phyloP scores from a whole-genome alignment of 805 yeast species.

The Starmerella ratchasimensis region DNA sequence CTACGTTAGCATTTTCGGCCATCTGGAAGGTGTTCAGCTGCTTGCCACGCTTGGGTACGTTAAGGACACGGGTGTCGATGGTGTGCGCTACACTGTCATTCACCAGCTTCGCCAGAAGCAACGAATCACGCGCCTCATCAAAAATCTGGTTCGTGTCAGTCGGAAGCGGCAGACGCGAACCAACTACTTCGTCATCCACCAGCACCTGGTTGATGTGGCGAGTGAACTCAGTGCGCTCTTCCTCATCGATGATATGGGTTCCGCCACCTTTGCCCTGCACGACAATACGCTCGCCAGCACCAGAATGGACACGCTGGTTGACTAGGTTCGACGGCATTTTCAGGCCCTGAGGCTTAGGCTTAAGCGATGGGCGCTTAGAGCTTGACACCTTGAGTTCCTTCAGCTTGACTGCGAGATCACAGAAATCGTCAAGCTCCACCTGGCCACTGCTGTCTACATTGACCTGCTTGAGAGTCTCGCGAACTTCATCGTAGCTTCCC shows the following conservation, averaged over 20 bases:
- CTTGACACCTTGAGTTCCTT: conserved; percentile 33
- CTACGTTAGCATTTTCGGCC: conserved; percentile 94
- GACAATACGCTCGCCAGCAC: conserved; percentile 40
- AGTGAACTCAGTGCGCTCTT: conserved; percentile 90
- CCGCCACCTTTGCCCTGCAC: conserved; percentile 85
- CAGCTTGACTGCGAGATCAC: conserved; percentile 66
- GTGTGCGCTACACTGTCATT: conserved; percentile 98
- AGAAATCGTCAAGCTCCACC: conserved; percentile 91
- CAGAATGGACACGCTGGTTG: conserved; percentile 22
- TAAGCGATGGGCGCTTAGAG: conserved; percentile 11
- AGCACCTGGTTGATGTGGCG: conserved; percentile 87
- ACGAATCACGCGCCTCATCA: conserved; percentile 93
- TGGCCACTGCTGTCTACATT: conserved; percentile 94
- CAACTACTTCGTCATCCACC: conserved; percentile 77
- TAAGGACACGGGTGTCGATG: conserved; percentile 92
- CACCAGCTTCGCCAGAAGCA: conserved; percentile 80
- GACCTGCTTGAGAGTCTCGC: conserved; percentile 83
- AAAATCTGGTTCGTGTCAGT: conserved; percentile 88
- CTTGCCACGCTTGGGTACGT: conserved; percentile 70
- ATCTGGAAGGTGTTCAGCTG: conserved; percentile 83
- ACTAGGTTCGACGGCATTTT: conserved; percentile 17
- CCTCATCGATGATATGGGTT: conserved; percentile 92
- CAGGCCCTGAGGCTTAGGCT: conserved; percentile 22
- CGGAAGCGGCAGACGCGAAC: conserved; percentile 76
- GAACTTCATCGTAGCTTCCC: conserved; percentile 78